Base-by-base conservation (phyloP, 2,329 filamentous ascomycete genomes). In the Cladophialophora bantiana region DNA sequence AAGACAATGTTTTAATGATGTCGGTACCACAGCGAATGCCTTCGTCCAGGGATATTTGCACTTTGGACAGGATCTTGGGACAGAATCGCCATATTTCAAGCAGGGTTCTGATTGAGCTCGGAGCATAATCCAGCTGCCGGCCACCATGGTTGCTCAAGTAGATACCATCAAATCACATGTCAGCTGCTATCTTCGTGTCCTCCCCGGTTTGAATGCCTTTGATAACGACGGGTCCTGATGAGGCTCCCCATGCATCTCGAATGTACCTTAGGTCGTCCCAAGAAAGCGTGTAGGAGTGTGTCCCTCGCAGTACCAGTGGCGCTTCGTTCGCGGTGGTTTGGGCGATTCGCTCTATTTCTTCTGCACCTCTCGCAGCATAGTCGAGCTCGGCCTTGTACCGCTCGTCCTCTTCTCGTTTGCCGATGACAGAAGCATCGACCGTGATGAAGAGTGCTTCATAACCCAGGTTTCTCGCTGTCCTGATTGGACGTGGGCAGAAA, bases 331-430 rank as follows among this genome's bases (percentile, higher is more conserved):
- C 80, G 82, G 72, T 85, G 83, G 42, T 81, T 82, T 42, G 75
- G 77, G 2, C 75, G 80, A 2, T 81, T 77, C 1, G 75, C 76
- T 9, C 80, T 64, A 32, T 66, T 13, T 64, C 68, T 13, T 64
- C 63, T 76, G 7, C 77, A 76, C 7, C 71, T 40, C 38, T 13
- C 69, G 4, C 78, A 66, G 10, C 35, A 32, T 66, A 35, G 15
- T 40, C 62, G 7, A 81, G 79, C 35, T 81, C 80, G 1, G 79
- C 80, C 35, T 82, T 81, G 35, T 84, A 78, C 4, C 84, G 81
- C 71, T 87, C 85, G 66, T 88, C 85, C 1, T 84, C 84, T 69
- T 88, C 85, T n/a, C 85, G 83, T 71, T 87, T 83, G 1, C 81
- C 81, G 0, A 83, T 79, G 13, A 84, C 68, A 12, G 70, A 59